Evolutionary conservation across 371 early-diverging fungal species (phyloP), one percentile per base, ranked within the genome.

Genomic region (Rhizomucor miehei): DNA sequence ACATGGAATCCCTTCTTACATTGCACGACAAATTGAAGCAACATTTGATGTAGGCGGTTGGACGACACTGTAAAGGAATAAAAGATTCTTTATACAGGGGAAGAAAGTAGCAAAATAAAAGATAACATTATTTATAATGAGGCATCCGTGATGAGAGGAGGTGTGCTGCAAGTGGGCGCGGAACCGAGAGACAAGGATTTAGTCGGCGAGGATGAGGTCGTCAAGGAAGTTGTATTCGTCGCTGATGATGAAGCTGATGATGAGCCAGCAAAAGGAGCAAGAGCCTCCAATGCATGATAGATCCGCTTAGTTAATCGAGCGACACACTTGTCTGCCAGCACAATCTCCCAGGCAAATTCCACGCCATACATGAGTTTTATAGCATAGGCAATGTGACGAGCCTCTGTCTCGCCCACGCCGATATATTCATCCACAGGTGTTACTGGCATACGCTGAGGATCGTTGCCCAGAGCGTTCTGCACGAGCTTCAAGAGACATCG

Each of bases 11-110:
- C 91, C 97, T 2, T 85, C 89, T 34, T 86, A 84, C 65, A 84
- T 97, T 17, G 94, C 93, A 5, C 71, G 96, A 56, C 89, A 90
- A 66, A 86, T 95, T 47, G 97, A 97, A 69, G 84, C 89, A 45
- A 82, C 79, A 21, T 91, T 84, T 57, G 95, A 95, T 69, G 79
- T 85, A 45, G 96, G 96, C 34, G 94, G 95, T 14, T 97, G 98
- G 98, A 82, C 84, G 12, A 91, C 94, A 10, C 65, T 94, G 54
- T 94, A 81, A 75, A 38, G 38, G 46, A 13, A 19, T 5, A 46
- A 13, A 21, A 24, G 6, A 46, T 50, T 37, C 17, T 20, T 6
- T 11, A 37, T 10, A 37, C 19, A 20, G 36, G 36, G 3, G 16
- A 10, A 50, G 25, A 50, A 14, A n/a, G n/a, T 37, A 37, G 44